Evolutionary conservation across 1,139 yeast genomes (phyloP).

Genomic region (Protomyces pachydermus): DNA sequence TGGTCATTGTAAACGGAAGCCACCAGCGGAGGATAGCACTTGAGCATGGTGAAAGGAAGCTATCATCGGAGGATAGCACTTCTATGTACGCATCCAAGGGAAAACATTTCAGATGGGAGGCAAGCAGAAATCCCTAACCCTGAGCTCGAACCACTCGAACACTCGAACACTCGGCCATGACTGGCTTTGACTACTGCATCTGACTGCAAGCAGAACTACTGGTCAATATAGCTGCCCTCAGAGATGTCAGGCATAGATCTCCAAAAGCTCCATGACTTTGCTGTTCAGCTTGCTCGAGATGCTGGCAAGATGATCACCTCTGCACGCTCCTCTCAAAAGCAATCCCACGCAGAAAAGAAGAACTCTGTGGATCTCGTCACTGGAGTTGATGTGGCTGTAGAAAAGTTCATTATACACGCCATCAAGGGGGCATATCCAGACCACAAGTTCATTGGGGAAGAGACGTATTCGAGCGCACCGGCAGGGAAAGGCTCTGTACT

Average conservation of each 20-base stretch:
- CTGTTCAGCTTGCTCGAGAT: conserved; percentile 50
- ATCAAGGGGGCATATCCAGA: conserved; percentile 45
- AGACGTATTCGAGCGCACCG: conserved; percentile 40
- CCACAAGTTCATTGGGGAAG: conserved; percentile 56
- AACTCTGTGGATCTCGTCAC: conserved; percentile 55
- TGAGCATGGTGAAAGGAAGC: no score
- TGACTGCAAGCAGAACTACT: no score
- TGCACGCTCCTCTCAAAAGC: conserved; percentile 33
- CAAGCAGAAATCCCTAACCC: no score
- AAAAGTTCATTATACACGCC: conserved; percentile 44
- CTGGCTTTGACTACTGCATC: no score
- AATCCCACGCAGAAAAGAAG: conserved; percentile 25
- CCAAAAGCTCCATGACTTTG: conserved; percentile 42
- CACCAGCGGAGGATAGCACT: no score
- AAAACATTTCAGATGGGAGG: no score
- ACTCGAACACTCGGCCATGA: background rate
- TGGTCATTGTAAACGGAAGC: no score
- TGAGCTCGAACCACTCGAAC: background rate
- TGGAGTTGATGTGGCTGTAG: conserved; percentile 54
- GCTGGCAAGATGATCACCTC: conserved; percentile 48
- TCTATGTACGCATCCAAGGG: no score
- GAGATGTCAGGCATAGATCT: conserved; percentile 36
- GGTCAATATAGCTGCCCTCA: background rate
- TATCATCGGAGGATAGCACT: no score
- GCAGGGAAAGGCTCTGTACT: conserved; percentile 46